Evolutionary conservation across 345 rosid species (phyloP).

Genomic region (Rhodomyrtus tomentosa): DNA sequence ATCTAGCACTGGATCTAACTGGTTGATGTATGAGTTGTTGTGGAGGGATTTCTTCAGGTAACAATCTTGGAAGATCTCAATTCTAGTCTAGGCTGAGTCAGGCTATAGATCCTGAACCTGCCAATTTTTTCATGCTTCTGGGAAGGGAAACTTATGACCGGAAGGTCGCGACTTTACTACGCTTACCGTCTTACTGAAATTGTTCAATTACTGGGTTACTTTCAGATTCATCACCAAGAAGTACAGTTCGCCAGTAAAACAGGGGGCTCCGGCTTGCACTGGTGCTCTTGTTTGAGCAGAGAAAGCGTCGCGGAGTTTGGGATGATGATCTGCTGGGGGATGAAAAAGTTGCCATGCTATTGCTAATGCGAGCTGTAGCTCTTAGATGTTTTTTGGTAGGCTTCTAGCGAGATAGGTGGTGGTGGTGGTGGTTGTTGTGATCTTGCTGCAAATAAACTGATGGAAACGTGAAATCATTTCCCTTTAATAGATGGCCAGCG

Average conservation of each 20-base stretch:
- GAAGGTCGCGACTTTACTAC: neutral
- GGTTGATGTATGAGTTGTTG: slow-evolving; percentile 41
- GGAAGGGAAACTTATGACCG: neutral
- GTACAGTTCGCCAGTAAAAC: slow-evolving; percentile 26
- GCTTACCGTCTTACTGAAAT: neutral
- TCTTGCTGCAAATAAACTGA: neutral
- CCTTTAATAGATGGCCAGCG: neutral
- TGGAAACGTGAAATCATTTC: neutral
- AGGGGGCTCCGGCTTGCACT: slow-evolving; percentile 20
- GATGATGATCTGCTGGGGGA: neutral
- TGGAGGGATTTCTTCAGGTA: slow-evolving; percentile 64
- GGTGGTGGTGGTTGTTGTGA: neutral
- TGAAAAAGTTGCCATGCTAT: neutral
- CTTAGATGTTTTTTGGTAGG: neutral
- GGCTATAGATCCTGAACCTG: neutral
- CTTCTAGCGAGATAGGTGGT: neutral
- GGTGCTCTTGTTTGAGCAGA: slow-evolving; percentile 18
- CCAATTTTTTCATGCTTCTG: neutral
- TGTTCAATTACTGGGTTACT: neutral
- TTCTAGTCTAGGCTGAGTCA: neutral
- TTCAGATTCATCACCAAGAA: slow-evolving; percentile 42
- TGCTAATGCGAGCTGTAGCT: neutral
- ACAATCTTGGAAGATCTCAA: neutral
- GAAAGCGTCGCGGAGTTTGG: neutral
- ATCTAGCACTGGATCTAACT: slow-evolving; percentile 24